Evolutionary conservation across 257 asterid genomes (phyloP).

Genomic region (Handroanthus guayacan): DNA sequence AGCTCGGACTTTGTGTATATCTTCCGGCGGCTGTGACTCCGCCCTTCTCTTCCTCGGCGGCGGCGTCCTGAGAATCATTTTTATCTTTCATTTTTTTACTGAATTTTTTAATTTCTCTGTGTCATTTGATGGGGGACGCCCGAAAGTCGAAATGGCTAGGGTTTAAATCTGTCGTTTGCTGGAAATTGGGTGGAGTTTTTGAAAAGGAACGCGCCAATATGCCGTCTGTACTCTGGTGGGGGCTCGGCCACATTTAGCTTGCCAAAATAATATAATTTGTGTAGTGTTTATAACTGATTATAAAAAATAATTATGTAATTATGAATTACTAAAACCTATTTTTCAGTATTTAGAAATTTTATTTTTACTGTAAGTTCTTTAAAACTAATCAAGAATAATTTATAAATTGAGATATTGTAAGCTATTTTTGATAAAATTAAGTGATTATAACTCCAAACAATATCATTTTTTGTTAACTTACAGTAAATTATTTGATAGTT

Average conservation of each 20-base stretch:
- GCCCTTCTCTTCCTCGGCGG: conserved; percentile 81
- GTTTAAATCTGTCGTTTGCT: conserved; percentile 29
- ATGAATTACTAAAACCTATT: no score
- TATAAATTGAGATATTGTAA: no score
- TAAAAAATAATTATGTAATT: no score
- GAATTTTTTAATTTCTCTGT: conserved; percentile 9
- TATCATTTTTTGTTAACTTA: no score
- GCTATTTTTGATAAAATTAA: no score
- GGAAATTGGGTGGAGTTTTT: conserved; percentile 9
- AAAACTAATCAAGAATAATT: no score
- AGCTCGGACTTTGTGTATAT: conserved; percentile 59
- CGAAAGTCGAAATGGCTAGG: conserved; percentile 17
- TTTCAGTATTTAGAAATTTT: no score
- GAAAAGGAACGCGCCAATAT: conserved; percentile 40
- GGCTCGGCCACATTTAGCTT: neutral
- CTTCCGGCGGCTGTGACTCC: conserved; percentile 59
- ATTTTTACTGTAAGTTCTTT: no score
- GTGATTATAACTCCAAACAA: no score
- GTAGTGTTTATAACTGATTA: no score
- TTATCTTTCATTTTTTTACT: neutral
- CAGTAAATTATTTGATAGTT: no score
- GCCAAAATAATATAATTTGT: neutral
- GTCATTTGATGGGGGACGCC: conserved; percentile 11
- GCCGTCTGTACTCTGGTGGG: neutral
- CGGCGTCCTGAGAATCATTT: conserved; percentile 88